Evolutionary conservation across 2,329 filamentous ascomycete genomes (phyloP).

Genomic region (Chrysoporthe cubensis): DNA sequence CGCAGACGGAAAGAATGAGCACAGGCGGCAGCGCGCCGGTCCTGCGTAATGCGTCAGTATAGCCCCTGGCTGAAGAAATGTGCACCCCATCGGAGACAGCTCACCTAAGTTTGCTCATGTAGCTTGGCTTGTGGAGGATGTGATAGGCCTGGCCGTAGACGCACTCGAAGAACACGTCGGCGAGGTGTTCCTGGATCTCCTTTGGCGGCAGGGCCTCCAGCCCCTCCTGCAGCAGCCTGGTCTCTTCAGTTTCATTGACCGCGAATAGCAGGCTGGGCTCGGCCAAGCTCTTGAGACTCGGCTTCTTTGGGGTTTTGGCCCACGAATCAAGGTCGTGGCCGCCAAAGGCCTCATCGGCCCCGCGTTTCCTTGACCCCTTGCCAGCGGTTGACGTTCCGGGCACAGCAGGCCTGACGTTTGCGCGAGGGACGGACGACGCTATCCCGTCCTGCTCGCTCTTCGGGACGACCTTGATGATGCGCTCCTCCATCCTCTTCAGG

Average conservation of each 20-base stretch:
- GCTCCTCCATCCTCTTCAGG: slow-evolving; percentile 95
- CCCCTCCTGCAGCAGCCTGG: slow-evolving; percentile 78
- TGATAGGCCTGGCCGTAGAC: slow-evolving; percentile 96
- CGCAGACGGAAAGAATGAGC: slow-evolving; percentile 89
- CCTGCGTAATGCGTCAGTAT: slow-evolving; percentile 44
- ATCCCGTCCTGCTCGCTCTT: slow-evolving; percentile 76
- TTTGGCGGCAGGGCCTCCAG: slow-evolving; percentile 79
- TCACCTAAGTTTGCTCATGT: slow-evolving; percentile 82
- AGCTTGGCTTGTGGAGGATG: slow-evolving; percentile 93
- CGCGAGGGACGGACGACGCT: slow-evolving; percentile 70
- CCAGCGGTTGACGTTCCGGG: slow-evolving; percentile 54
- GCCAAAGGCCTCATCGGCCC: slow-evolving; percentile 85
- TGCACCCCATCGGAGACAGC: slow-evolving; percentile 35
- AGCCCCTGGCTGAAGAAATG: slow-evolving; percentile 17
- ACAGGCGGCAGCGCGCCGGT: slow-evolving; percentile 84
- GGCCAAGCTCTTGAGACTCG: slow-evolving; percentile 50
- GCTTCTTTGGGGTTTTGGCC: slow-evolving; percentile 64
- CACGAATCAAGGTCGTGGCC: slow-evolving; percentile 75
- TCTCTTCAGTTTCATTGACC: slow-evolving; percentile 72
- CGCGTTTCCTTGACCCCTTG: slow-evolving; percentile 75
- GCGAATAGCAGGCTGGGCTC: slow-evolving; percentile 56
- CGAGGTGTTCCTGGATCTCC: slow-evolving; percentile 90
- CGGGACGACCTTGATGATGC: slow-evolving; percentile 93
- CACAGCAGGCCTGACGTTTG: slow-evolving; percentile 80
- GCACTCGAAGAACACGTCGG: slow-evolving; percentile 94